Evolutionary conservation across 2,329 filamentous ascomycete species (phyloP).

Genomic region (Alternaria gansuensis): DNA sequence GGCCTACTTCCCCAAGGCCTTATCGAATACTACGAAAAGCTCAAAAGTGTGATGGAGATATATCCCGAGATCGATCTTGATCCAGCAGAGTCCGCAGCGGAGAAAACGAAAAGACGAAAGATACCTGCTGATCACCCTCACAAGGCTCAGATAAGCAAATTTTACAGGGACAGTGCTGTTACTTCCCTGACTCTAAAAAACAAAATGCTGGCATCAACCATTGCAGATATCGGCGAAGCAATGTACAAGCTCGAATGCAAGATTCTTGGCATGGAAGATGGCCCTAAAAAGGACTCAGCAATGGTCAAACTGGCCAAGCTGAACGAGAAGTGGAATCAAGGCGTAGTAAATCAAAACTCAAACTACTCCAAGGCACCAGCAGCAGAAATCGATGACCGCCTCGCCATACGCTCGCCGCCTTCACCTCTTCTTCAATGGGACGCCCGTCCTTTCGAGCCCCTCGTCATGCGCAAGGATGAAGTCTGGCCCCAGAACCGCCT

Average conservation of each 20-base stretch:
- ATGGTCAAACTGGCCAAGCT: slow-evolving; percentile 52
- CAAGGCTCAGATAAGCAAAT: slow-evolving; percentile 12
- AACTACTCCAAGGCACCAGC: slow-evolving; percentile 20
- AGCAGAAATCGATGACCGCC: slow-evolving; percentile 42
- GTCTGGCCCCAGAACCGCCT: slow-evolving; percentile 70
- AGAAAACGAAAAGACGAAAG: not conserved
- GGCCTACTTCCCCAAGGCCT: slow-evolving; percentile 29
- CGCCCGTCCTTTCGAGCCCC: slow-evolving; percentile 73
- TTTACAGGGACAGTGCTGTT: slow-evolving; percentile 10
- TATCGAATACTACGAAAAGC: slow-evolving; percentile 20
- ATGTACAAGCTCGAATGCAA: slow-evolving; percentile 43
- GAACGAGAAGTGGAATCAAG: slow-evolving; percentile 44
- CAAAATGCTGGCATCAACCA: slow-evolving; percentile 25
- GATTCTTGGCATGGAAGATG: slow-evolving; percentile 34
- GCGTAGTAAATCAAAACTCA: not conserved
- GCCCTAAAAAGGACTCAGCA: slow-evolving; percentile 30
- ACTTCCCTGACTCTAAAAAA: slow-evolving; percentile 1
- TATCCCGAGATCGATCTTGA: slow-evolving; percentile 27
- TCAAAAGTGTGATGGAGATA: slow-evolving; percentile 19
- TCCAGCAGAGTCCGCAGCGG: not conserved
- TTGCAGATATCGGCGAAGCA: slow-evolving; percentile 38
- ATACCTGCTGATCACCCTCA: slow-evolving; percentile 18
- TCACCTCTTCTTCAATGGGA: slow-evolving; percentile 65
- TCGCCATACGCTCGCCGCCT: slow-evolving; percentile 33
- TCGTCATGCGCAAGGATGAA: slow-evolving; percentile 67